Conservation (phyloP, 306 rosid species). For the Vigna reflexopilosa region DNA sequence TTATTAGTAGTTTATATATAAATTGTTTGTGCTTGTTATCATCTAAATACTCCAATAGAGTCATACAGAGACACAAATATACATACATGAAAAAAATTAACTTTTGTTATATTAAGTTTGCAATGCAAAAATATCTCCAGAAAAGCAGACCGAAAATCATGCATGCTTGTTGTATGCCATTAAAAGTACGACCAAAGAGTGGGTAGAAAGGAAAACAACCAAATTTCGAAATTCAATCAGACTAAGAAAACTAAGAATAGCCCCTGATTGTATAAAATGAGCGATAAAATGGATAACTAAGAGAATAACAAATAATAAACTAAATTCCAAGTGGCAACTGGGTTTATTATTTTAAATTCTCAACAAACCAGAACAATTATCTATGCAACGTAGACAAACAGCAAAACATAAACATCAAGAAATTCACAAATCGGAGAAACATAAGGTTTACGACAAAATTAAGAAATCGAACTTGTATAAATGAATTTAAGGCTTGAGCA, state of each 20-base stretch:
- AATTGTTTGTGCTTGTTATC: too few relatives aligned
- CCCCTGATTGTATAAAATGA: neutral
- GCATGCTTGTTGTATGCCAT: neutral
- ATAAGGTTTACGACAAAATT: neutral
- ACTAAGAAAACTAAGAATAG: neutral
- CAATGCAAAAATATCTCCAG: neutral
- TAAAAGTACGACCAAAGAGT: neutral
- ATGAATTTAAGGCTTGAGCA: constrained; percentile 19
- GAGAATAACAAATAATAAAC: neutral
- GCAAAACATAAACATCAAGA: neutral
- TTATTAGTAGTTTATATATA: neutral
- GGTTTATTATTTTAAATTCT: neutral
- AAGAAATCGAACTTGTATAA: neutral
- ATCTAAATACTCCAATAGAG: neutral
- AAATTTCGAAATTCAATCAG: neutral
- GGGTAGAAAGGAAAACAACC: neutral
- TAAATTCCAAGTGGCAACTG: neutral
- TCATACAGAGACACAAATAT: neutral
- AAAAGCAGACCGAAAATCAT: too few relatives aligned
- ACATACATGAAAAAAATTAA: neutral
- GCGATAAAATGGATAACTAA: neutral
- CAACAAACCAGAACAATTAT: neutral
- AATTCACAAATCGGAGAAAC: neutral
- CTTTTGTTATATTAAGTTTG: neutral
- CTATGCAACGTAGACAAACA: neutral